Conservation (phyloP, 306 rosid genomes). For the Pyrus betulifolia region DNA sequence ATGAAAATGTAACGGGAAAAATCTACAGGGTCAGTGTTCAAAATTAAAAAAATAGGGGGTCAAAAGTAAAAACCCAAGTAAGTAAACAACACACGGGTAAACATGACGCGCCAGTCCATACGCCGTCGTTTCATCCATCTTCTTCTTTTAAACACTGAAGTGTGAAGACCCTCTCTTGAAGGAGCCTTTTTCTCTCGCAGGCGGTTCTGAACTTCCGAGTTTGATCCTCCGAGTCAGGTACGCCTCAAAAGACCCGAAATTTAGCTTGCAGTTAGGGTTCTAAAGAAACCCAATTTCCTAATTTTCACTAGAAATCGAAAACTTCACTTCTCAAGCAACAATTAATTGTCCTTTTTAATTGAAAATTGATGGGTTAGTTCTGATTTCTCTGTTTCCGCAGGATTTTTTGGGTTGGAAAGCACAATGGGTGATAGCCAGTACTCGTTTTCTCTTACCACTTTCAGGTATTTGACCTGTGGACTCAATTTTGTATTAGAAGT, state of each 20-base stretch:
- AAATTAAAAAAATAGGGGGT: too few relatives aligned
- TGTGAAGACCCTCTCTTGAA: neutral
- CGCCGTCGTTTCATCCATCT: neutral
- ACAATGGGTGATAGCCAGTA: conserved; percentile 33
- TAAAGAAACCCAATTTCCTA: neutral
- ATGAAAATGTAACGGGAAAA: too few relatives aligned
- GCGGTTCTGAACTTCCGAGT: neutral
- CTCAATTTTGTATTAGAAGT: neutral
- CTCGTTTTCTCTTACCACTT: conserved; percentile 35
- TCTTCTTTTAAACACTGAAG: neutral
- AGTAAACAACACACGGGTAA: too few relatives aligned
- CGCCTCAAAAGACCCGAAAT: too few relatives aligned
- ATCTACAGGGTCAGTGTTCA: too few relatives aligned
- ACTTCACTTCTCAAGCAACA: neutral
- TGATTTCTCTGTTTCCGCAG: neutral
- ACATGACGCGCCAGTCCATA: neutral
- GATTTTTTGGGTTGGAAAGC: neutral
- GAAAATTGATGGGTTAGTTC: neutral
- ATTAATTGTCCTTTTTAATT: neutral
- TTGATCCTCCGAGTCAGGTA: neutral
- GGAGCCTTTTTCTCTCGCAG: neutral
- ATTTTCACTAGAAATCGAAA: neutral
- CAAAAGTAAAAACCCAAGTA: too few relatives aligned
- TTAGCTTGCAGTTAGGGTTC: neutral
- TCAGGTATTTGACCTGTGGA: conserved; percentile 14